Conservation (phyloP, 305 asterid species). For the Caryopteris hybrid region DNA sequence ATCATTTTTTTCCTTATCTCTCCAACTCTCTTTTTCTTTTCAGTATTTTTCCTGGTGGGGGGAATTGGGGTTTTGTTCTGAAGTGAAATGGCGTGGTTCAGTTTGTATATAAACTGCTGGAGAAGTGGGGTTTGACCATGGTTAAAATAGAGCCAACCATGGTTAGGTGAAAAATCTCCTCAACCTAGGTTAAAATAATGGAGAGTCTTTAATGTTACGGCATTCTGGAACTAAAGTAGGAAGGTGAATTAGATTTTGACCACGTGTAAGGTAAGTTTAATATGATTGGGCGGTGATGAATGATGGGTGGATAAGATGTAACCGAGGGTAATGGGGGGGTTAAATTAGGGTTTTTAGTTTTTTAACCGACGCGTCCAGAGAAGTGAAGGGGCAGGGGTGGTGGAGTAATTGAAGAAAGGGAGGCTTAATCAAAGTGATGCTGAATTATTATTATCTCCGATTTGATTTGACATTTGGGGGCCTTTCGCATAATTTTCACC, state of each 20-base stretch:
- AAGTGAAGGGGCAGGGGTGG: slow-evolving; percentile 42
- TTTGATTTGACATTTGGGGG: no score
- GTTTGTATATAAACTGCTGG: slow-evolving; percentile 56
- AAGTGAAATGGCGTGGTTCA: not conserved
- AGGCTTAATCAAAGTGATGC: no score
- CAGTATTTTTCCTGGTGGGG: not conserved
- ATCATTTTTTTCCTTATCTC: no score
- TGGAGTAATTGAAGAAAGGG: slow-evolving; percentile 23
- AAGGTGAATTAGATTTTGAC: not conserved
- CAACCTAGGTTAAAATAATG: slow-evolving; percentile 34
- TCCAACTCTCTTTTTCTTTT: no score
- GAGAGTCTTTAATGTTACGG: slow-evolving; percentile 13
- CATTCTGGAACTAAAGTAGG: not conserved
- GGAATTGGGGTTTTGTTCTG: slow-evolving; percentile 12
- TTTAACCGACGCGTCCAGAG: slow-evolving; percentile 40
- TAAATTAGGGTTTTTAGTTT: slow-evolving; percentile 8
- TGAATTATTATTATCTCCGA: no score
- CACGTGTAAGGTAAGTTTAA: slow-evolving; percentile 25
- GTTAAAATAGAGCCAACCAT: slow-evolving; percentile 25
- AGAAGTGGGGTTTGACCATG: slow-evolving; percentile 39
- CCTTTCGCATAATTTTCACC: no score
- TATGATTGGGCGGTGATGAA: slow-evolving; percentile 21
- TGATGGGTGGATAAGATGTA: not conserved
- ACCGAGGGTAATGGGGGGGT: not conserved
- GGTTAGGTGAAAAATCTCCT: slow-evolving; percentile 24